Evolutionary conservation across 305 asterid species (phyloP).

Genomic region (Ajuga reptans): DNA sequence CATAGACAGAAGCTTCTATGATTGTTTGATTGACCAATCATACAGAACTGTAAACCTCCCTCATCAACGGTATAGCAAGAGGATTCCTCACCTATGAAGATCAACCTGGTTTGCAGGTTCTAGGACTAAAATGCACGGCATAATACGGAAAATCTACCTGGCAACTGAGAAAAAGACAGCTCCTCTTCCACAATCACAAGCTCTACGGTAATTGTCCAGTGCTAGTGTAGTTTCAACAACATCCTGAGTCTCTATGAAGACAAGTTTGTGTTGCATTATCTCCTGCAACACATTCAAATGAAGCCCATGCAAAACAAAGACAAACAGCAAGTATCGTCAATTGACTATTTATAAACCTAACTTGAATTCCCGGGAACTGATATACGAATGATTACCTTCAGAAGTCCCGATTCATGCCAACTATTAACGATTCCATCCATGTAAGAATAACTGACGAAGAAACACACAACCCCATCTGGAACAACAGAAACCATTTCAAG

Average conservation of each 20-base stretch:
- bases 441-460: conserved; percentile 94
- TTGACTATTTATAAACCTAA: background rate
- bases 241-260: conserved; percentile 96
- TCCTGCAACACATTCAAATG: conserved; percentile 53
- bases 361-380: background rate
- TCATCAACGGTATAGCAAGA: background rate
- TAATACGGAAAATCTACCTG: conserved; percentile 44
- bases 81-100: background rate
- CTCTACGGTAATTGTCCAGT: conserved; percentile 88
- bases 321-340: background rate
- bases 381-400: conserved; percentile 48
- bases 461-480: conserved; percentile 96
- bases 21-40: background rate
- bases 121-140: background rate
- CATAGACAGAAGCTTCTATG: background rate
- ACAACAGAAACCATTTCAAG: conserved; percentile 95
- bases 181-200: conserved; percentile 99
- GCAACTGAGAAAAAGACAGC: conserved; percentile 99
- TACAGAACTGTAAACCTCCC: background rate
- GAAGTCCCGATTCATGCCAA: conserved; percentile 94
- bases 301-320: conserved; percentile 7
- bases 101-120: background rate
- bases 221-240: conserved; percentile 98
- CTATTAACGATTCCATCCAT: conserved; percentile 98
- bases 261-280: conserved; percentile 96